Evolutionary conservation across 176 grass and related monocot genomes (phyloP), one percentile per base, ranked within the genome.

Genomic region (Eragrostis curvula): DNA sequence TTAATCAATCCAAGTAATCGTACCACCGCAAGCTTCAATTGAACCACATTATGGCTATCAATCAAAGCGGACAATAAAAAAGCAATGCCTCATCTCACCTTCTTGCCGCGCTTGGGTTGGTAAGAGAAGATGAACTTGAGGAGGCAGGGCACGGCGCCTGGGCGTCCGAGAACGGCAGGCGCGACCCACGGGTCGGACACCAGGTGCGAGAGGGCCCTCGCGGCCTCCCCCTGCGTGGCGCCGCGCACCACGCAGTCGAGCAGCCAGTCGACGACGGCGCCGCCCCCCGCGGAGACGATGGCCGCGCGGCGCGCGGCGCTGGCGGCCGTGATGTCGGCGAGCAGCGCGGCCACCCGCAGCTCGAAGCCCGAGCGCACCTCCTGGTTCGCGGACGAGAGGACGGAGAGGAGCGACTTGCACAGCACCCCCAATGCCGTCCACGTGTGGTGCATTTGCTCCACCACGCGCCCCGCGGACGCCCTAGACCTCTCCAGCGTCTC

Each of bases 61-160:
- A 14, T 17, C 48, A 88, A 84, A 73, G 47, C 61, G 80, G 53
- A 55, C 6, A 71, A n/a, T 47, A 7, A 57, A 71, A 78, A 57
- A 79, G 9, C 1, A 84, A 68, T 23, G 58, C 16, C 12, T 49
- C 18, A 42, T 23, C 70, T 85, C 39, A 98, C 96, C 92, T 95
- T 91, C 68, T 91, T 91, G 49, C 88, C 75, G 20, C 81, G 86
- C 62, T 79, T 98, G 49, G 96, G 96, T 66, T 98, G 96, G 71
- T 90, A 98, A 3, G 96, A 93, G 84, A 98, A 98, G 78, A 98
- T 95, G 76, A 98, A 98, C 40, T 86, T 76, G 81, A 98, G 87
- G 58, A 98, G 93, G 56, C 85, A 89, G 5, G 92, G 92, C 36
- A 98, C 84, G 2, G 96, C 96, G 13, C 79, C 75, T 1, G 88